phyloP scores from a whole-genome alignment of 352 stramenopile species.

The Globisporangium okanoganense region DNA sequence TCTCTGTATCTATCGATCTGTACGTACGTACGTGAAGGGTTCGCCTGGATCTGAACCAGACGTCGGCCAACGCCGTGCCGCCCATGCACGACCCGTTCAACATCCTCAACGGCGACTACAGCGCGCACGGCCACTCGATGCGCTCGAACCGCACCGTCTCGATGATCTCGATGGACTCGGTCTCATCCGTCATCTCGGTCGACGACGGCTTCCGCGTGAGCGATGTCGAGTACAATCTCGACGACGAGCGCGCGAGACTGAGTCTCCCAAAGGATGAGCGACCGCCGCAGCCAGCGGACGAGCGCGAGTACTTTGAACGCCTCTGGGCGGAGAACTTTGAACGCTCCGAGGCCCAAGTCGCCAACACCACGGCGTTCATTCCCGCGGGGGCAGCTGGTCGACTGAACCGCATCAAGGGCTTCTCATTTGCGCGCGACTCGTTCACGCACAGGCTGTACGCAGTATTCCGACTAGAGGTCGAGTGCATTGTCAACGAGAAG shows the following conservation, averaged over 20 bases:
- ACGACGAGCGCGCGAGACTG: slow-evolving; percentile 18
- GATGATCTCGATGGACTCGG: slow-evolving; percentile 61
- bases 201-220: slow-evolving; percentile 57
- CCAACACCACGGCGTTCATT: slow-evolving; percentile 65
- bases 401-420: slow-evolving; percentile 78
- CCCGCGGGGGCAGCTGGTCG: slow-evolving; percentile 58
- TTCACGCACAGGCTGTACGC: slow-evolving; percentile 74
- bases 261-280: slow-evolving; percentile 70
- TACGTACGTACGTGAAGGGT: slow-evolving; percentile 21
- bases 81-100: slow-evolving; percentile 77
- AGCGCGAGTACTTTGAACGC: slow-evolving; percentile 80
- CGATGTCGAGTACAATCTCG: slow-evolving; percentile 23
- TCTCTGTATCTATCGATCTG: background rate
- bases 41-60: slow-evolving; percentile 47
- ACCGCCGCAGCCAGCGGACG: slow-evolving; percentile 60
- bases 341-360: slow-evolving; percentile 62
- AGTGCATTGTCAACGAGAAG: slow-evolving; percentile 84
- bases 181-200: slow-evolving; percentile 51
- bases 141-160: slow-evolving; percentile 37
- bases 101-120: slow-evolving; percentile 47
- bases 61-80: slow-evolving; percentile 40
- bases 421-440: slow-evolving; percentile 66
- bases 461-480: slow-evolving; percentile 78
- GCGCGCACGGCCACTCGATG: slow-evolving; percentile 25
- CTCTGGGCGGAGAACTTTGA: slow-evolving; percentile 85